Evolutionary conservation across 495 filamentous ascomycete genomes (phyloP), one percentile per base, ranked within the genome.

Genomic region (Neurospora sp.): DNA sequence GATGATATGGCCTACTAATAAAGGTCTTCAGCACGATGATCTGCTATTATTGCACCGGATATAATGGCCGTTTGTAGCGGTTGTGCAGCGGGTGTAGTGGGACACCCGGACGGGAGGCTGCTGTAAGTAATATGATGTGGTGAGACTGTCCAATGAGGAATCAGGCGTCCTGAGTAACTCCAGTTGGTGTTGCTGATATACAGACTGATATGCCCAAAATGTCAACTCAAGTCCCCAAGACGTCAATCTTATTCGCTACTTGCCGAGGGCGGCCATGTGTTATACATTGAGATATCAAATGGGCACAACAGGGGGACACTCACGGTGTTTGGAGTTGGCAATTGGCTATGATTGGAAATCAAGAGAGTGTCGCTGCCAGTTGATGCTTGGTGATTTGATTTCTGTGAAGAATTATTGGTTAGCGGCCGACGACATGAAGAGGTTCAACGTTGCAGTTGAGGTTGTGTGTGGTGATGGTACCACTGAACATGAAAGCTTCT

Each of bases 371-470:
- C 9, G 8, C 11, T 44, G 69, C 75, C 73, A 77, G 73, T 77
- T 69, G 75, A 46, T 31, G 39, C 31, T 14, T 41, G 4, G 12
- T 44, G 75, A 78, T 80, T 80, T 75, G 75, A 70, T 76, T 78
- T 70, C 20, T 39, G 48, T 5, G 4, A 0, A 4, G 42, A 42
- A 42, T 78, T 37, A 77, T 79, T 79, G 78, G 78, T 72, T 48
- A 37, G 27, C 7, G 54, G 54, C 54, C 27, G 54, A 9, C 54
- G 54, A 66, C 54, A 35, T 66, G 27, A 18, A 62, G 12, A 62
- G 6, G 54, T 31, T 62, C 54, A 62, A 62, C 54, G 54, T 62
- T 48, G 48, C 48, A 59, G 23, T 16, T 59, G 20, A 5, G 41
- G 0, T 48, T 8, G 5, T 20, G 44, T 48, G n/a, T 23, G 23